Conservation (phyloP, 2,329 filamentous ascomycete genomes). For the Aurifilum marmelostoma region DNA sequence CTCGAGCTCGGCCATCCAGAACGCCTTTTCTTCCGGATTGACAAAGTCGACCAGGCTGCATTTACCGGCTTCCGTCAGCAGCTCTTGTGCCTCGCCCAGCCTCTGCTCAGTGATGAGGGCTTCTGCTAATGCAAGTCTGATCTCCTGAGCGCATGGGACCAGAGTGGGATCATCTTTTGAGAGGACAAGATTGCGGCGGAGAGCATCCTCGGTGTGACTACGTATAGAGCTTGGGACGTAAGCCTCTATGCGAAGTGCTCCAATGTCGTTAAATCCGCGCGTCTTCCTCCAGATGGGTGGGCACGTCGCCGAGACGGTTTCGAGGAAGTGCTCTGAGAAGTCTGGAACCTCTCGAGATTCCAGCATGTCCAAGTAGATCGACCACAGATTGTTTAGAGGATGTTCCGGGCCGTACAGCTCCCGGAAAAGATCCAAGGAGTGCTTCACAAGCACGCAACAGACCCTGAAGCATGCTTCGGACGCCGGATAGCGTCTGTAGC, state of each 20-base stretch:
- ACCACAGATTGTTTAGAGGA: neutral
- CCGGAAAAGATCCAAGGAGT: neutral
- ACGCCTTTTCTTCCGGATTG: constrained; percentile 1
- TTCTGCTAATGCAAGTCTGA: constrained; percentile 1
- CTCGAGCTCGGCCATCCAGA: constrained; percentile 9
- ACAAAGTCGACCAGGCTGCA: constrained; percentile 1
- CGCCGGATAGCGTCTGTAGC: neutral
- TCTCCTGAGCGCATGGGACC: constrained; percentile 2
- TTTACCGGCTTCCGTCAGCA: neutral
- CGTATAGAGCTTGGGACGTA: neutral
- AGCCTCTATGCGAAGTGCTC: constrained; percentile 2
- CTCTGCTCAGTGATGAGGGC: neutral
- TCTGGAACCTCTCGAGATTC: constrained; percentile 1
- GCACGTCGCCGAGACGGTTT: neutral
- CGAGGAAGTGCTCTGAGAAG: neutral
- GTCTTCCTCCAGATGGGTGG: neutral
- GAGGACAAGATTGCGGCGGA: neutral
- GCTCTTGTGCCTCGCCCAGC: neutral
- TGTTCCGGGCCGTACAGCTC: neutral
- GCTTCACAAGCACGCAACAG: constrained; percentile 3
- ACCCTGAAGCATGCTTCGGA: neutral
- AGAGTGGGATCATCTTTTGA: neutral
- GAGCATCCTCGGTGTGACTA: neutral
- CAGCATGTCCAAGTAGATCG: neutral
- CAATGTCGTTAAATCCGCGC: neutral